Percentiles rank a stretch among this genome's conserved stretches.
Conservation (phyloP, 2,329 filamentous ascomycete genomes). For the Monilinia laxa region DNA sequence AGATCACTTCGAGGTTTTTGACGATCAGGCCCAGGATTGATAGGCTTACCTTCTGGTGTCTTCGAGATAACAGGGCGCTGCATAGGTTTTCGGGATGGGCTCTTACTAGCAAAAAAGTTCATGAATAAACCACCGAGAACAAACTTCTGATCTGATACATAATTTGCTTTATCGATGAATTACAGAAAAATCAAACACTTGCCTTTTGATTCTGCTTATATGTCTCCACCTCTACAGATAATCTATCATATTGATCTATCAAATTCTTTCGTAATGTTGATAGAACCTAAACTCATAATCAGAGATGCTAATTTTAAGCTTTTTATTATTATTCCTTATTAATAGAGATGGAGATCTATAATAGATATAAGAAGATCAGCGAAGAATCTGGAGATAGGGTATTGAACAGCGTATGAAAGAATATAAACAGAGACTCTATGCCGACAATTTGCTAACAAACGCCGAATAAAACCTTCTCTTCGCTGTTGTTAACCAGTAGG, state of each 20-base stretch:
- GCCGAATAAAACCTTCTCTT: neutral
- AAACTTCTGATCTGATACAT: neutral
- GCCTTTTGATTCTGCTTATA: neutral
- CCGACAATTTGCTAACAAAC: too few species aligned
- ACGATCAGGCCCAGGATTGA: neutral
- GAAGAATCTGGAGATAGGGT: too few species aligned
- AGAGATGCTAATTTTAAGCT: neutral
- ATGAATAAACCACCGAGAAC: neutral
- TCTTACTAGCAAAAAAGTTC: neutral
- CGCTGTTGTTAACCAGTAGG: neutral
- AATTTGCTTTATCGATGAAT: neutral
- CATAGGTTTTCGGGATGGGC: neutral
- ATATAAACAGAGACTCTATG: neutral
- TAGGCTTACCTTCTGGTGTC: neutral
- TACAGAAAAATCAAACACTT: too few species aligned
- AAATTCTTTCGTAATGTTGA: too few species aligned
- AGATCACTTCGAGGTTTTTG: neutral
- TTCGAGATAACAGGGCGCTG: neutral
- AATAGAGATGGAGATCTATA: neutral
- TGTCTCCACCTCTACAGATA: neutral
- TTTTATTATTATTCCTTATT: neutral
- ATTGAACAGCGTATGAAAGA: neutral
- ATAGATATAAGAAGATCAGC: neutral
- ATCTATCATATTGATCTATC: neutral
- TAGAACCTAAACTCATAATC: too few species aligned